Evolutionary conservation across 2,329 filamentous ascomycete species (phyloP).

Genomic region (Sarocladium strictum): DNA sequence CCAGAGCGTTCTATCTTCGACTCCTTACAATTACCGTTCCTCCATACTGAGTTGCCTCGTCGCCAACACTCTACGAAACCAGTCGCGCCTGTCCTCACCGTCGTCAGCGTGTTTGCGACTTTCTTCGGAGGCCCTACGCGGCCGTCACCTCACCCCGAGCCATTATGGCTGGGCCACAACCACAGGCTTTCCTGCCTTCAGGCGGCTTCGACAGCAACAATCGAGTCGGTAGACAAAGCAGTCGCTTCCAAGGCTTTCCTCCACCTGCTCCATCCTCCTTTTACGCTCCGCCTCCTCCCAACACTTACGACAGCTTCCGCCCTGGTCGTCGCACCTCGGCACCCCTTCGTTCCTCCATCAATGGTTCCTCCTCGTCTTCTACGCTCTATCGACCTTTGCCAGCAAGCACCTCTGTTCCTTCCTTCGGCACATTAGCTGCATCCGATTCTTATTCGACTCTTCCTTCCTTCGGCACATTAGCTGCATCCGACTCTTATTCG

Average conservation of each 20-base stretch:
- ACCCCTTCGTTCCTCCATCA: neutral
- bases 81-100: neutral
- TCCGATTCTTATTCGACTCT: neutral
- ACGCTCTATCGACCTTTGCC: neutral
- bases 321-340: slow-evolving; percentile 4
- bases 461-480: neutral
- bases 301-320: neutral
- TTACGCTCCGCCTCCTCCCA: neutral
- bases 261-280: neutral
- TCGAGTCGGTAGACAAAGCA: neutral
- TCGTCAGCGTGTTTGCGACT: slow-evolving; percentile 6
- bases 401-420: neutral
- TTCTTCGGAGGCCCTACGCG: neutral
- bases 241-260: neutral
- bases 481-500: neutral
- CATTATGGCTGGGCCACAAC: slow-evolving; percentile 5
- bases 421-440: neutral
- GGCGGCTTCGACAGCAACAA: neutral
- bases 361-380: neutral
- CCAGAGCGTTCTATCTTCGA: neutral
- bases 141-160: neutral
- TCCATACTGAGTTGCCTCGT: neutral
- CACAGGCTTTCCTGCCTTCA: slow-evolving; percentile 9
- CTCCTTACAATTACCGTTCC: neutral
- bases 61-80: neutral